Conservation (phyloP, 179 eudicot species). For the Silene coronaria region DNA sequence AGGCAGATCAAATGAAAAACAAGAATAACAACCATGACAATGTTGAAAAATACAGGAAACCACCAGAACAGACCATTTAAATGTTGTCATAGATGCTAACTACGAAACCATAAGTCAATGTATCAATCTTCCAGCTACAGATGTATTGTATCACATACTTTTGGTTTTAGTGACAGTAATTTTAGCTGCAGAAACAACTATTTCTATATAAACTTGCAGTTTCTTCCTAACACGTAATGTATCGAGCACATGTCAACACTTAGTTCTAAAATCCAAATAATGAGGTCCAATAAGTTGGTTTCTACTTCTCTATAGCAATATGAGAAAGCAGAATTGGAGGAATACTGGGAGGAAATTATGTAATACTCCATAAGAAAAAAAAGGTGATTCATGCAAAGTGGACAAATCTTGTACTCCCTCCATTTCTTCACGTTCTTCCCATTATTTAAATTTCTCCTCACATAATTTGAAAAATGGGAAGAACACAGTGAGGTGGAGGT, state of each 20-base stretch:
- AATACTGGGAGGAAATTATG: not conserved
- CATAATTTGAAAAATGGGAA: no score
- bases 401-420: slow-evolving; percentile 2
- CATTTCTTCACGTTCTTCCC: no score
- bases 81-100: not conserved
- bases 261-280: not conserved
- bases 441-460: no score
- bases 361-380: not conserved
- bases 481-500: no score
- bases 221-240: not conserved
- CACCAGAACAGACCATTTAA: no score
- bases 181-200: not conserved
- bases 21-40: not conserved
- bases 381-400: not conserved
- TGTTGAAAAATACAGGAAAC: not conserved
- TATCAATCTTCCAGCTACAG: not conserved
- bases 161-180: not conserved
- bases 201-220: not conserved
- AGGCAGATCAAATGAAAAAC: not conserved
- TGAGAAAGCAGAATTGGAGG: not conserved
- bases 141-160: not conserved
- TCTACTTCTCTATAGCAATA: not conserved
- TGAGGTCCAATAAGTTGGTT: not conserved
- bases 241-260: not conserved
- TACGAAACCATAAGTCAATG: not conserved